phyloP scores from a whole-genome alignment of 2,329 filamentous ascomycete genomes.

The Fusarium nodosum region DNA sequence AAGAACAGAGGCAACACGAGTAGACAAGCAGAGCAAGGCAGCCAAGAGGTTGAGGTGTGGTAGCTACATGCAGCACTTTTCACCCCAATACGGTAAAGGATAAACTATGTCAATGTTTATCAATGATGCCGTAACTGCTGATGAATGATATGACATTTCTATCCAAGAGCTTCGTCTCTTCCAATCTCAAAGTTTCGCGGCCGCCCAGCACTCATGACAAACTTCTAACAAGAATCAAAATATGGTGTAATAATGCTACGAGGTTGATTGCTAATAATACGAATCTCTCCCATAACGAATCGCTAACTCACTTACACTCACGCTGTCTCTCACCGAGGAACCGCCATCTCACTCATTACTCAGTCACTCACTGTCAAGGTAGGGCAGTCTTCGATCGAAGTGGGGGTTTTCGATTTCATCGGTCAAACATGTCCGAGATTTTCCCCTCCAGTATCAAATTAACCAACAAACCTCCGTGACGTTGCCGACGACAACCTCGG shows the following conservation, averaged over 20 bases:
- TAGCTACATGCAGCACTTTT: slow-evolving; percentile 20
- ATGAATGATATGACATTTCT: slow-evolving; percentile 41
- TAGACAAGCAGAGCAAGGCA: neutral
- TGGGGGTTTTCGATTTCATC: slow-evolving; percentile 30
- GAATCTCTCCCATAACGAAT: neutral
- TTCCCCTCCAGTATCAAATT: slow-evolving; percentile 16
- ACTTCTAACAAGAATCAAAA: neutral
- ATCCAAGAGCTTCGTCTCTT: slow-evolving; percentile 27
- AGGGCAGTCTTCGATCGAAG: slow-evolving; percentile 27
- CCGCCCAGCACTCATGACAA: slow-evolving; percentile 17
- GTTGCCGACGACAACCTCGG: slow-evolving; percentile 14
- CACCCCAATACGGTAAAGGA: slow-evolving; percentile 33
- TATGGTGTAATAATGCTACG: slow-evolving; percentile 31
- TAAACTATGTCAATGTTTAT: slow-evolving; percentile 40
- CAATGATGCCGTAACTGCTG: slow-evolving; percentile 44
- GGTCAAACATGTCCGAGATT: slow-evolving; percentile 31
- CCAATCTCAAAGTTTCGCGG: slow-evolving; percentile 4
- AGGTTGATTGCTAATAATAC: slow-evolving; percentile 26
- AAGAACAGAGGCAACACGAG: slow-evolving; percentile 14
- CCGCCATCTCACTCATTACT: slow-evolving; percentile 3
- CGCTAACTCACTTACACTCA: slow-evolving; percentile 8
- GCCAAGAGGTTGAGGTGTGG: slow-evolving; percentile 31
- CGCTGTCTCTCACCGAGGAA: slow-evolving; percentile 18
- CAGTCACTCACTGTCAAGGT: slow-evolving; percentile 7
- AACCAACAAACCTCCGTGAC: slow-evolving; percentile 11